Evolutionary conservation across 225 moss, liverwort and hornwort species (phyloP).

Genomic region (Neckera pumila): DNA sequence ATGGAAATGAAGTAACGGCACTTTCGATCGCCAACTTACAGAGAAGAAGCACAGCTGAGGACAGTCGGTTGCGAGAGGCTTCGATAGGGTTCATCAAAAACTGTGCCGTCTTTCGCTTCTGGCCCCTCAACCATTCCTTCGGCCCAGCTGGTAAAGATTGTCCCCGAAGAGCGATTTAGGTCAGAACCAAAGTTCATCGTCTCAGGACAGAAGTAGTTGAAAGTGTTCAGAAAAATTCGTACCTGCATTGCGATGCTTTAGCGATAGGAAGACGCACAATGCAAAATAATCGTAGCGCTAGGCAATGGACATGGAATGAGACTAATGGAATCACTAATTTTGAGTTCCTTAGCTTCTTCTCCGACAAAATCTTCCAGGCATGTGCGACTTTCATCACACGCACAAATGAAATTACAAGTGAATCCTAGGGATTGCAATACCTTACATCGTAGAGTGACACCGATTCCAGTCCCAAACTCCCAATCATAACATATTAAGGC

Average conservation of each 20-base stretch:
- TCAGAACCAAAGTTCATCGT: slow-evolving; percentile 7
- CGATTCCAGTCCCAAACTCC: not conserved
- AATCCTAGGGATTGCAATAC: not conserved
- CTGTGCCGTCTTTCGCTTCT: slow-evolving; percentile 68
- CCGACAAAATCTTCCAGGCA: not conserved
- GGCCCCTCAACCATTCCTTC: slow-evolving; percentile 71
- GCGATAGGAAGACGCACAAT: not conserved
- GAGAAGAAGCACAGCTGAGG: slow-evolving; percentile 52
- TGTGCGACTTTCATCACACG: not conserved
- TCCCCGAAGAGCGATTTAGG: slow-evolving; percentile 2
- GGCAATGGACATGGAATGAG: not conserved
- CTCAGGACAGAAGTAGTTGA: not conserved
- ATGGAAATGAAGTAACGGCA: not conserved
- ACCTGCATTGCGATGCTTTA: not conserved
- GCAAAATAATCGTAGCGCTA: not conserved
- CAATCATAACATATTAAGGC: not conserved
- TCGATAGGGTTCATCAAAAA: slow-evolving; percentile 69
- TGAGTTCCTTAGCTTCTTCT: not conserved
- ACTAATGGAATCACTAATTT: not conserved
- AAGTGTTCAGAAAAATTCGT: not conserved
- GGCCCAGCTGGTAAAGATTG: slow-evolving; percentile 48
- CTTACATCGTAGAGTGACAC: not conserved
- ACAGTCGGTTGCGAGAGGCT: slow-evolving; percentile 63
- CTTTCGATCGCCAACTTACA: slow-evolving; percentile 27
- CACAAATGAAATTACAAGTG: too few relatives aligned